These are phyloP conservation scores for Tricholoma sp. DNA, from an alignment of 768 basidiomycete genomes.

Conservation along the genomic window DNA sequence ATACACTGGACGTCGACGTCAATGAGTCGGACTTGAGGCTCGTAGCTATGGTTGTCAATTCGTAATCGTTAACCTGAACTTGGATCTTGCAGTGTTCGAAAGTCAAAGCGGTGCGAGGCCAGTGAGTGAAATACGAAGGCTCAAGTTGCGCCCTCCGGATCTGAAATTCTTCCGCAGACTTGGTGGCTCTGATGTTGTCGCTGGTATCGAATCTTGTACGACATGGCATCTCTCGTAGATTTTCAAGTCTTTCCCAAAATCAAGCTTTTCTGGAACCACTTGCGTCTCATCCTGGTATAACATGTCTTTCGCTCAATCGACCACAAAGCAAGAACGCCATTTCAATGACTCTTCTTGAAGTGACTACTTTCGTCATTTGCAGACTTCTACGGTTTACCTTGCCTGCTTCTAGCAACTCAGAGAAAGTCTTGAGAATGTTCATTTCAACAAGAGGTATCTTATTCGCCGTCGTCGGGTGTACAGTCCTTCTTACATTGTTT, in stretches of 20 bases:
- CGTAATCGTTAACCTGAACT: no score
- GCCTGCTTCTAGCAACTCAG: conserved; percentile 53
- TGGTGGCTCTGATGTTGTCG: no score
- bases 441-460: conserved; percentile 58
- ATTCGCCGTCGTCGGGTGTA: background rate
- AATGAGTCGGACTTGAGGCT: no score
- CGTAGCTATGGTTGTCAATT: no score
- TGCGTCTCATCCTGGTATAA: conserved; percentile 55
- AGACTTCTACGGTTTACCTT: background rate
- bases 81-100: no score
- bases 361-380: conserved; percentile 19
- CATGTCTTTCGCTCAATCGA: conserved; percentile 73
- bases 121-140: no score
- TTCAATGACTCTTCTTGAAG: conserved; percentile 66
- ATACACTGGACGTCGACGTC: no score
- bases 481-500: conserved; percentile 3
- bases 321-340: conserved; percentile 87
- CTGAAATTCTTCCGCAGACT: no score
- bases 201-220: background rate
- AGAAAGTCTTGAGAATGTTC: conserved; percentile 60
- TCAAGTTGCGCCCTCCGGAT: no score
- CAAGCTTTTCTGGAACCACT: conserved; percentile 51
- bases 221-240: conserved; percentile 5
- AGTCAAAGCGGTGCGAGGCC: no score
- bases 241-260: conserved; percentile 8